phyloP scores from a whole-genome alignment of 2,329 filamentous ascomycete genomes.

The Colletotrichum siamense region DNA sequence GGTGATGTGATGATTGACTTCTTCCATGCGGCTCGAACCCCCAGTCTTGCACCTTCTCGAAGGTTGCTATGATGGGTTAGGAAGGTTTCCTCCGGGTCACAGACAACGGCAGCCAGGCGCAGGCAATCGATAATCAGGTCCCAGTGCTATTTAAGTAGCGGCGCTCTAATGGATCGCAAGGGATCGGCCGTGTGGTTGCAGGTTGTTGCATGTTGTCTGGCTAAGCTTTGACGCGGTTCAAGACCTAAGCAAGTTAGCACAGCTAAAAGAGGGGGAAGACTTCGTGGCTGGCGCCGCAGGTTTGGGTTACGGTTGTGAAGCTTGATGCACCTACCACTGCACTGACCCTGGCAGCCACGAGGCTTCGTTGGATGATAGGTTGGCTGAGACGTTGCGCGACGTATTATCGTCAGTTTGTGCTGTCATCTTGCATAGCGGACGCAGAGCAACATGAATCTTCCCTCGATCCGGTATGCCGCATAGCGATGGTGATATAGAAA shows the following conservation, averaged over 20 bases:
- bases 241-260: background rate
- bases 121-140: background rate
- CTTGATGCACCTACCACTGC: background rate
- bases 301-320: background rate
- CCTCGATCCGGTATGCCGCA: background rate
- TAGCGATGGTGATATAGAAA: background rate
- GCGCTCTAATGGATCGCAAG: background rate
- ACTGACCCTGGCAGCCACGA: background rate
- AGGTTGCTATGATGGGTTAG: background rate
- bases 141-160: background rate
- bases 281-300: background rate
- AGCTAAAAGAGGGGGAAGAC: background rate
- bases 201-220: background rate
- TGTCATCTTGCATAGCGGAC: background rate
- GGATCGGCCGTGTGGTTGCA: background rate
- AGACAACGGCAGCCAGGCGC: background rate
- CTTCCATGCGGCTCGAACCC: background rate
- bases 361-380: background rate
- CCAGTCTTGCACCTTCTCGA: background rate
- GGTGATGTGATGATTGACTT: background rate
- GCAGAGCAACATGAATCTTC: background rate
- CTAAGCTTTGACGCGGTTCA: background rate
- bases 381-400: background rate
- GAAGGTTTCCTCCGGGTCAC: background rate
- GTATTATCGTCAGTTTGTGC: background rate